Percentiles rank a stretch among this genome's conserved stretches.
Evolutionary conservation across 1,284 basidiomycete species (phyloP).

Genomic region (Rhodotorula sp.): DNA sequence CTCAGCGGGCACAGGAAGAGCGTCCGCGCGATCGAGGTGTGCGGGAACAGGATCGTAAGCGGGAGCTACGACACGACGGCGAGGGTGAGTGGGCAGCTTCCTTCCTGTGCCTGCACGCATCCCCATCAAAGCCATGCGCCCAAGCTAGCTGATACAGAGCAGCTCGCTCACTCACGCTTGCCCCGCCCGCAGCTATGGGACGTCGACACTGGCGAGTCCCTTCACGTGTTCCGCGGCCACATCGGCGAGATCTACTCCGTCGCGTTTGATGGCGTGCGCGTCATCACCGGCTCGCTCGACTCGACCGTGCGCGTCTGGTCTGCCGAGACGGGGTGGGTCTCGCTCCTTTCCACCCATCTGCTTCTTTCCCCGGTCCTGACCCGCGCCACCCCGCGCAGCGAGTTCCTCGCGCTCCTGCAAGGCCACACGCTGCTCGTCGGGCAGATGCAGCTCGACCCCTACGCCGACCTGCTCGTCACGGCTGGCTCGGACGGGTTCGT

Average conservation of each 20-base stretch:
- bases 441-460: conserved; percentile 76
- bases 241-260: conserved; percentile 90
- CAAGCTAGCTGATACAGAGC: conserved; percentile 56
- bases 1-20: conserved; percentile 78
- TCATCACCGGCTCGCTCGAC: conserved; percentile 87
- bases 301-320: conserved; percentile 90
- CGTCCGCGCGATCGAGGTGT: conserved; percentile 85
- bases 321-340: conserved; percentile 68
- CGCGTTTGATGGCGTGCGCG: conserved; percentile 81
- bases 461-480: conserved; percentile 70
- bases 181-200: conserved; percentile 67
- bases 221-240: conserved; percentile 85
- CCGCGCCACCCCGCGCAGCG: conserved; percentile 54
- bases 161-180: conserved; percentile 52
- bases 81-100: conserved; percentile 61
- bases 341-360: not conserved
- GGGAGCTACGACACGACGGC: conserved; percentile 87
- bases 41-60: conserved; percentile 75
- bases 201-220: conserved; percentile 63
- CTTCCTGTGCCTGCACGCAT: conserved; percentile 67
- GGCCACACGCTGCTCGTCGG: conserved; percentile 94
- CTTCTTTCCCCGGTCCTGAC: not conserved
- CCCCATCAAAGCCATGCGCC: conserved; percentile 53
- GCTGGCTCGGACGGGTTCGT: conserved; percentile 93
- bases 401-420: conserved; percentile 81